Conservation (phyloP, 345 rosid genomes). For the Citrus glauca region DNA sequence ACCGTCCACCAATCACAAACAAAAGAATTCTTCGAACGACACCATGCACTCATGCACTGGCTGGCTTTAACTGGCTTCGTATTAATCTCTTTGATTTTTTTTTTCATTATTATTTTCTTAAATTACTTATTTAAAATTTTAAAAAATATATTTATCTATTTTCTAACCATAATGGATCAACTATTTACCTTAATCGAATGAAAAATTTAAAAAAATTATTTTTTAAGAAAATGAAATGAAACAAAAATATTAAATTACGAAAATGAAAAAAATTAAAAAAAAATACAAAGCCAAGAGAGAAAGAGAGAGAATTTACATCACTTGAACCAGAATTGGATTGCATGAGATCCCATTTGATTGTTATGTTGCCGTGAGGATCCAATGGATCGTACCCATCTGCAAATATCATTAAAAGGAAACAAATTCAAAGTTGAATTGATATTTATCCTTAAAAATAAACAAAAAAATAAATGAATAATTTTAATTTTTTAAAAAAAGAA, state of each 20-base stretch:
- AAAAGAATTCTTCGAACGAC: too few relatives aligned
- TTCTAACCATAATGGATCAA: too few relatives aligned
- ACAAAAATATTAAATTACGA: not conserved
- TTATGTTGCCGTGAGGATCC: conserved; percentile 73
- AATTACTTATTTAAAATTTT: too few relatives aligned
- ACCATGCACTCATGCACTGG: too few relatives aligned
- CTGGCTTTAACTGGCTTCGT: too few relatives aligned
- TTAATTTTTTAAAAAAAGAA: too few relatives aligned
- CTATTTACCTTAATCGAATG: too few relatives aligned
- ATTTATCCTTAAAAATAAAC: not conserved
- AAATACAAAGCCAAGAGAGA: not conserved
- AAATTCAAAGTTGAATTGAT: not conserved
- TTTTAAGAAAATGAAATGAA: too few relatives aligned
- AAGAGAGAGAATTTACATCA: conserved; percentile 35
- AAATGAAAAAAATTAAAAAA: not conserved
- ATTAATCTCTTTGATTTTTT: too few relatives aligned
- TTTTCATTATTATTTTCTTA: too few relatives aligned
- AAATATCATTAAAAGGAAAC: conserved; percentile 5
- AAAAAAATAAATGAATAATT: not conserved
- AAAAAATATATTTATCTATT: too few relatives aligned
- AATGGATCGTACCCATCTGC: conserved; percentile 84
- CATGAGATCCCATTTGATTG: conserved; percentile 82
- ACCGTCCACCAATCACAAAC: not conserved
- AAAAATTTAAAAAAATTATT: too few relatives aligned
- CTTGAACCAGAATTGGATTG: conserved; percentile 25